Base-by-base conservation (phyloP, 129 eudicot genomes). In the Saposhnikovia divaricata region DNA sequence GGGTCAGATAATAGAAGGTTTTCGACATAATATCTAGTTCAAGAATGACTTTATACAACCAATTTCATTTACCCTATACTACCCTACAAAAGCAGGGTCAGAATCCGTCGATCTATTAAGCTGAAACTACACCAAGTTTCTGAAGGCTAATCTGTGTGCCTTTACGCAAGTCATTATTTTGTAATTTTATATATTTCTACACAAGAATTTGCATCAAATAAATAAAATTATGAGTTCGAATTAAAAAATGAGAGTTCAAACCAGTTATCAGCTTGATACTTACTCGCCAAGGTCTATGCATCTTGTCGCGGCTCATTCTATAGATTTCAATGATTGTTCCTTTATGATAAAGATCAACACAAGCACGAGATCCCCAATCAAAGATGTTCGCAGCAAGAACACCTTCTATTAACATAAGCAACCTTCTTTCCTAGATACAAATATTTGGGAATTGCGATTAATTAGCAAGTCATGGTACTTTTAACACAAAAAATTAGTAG, bases 281-380 rank as follows among this genome's bases (percentile, higher is more conserved):
- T 82, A 83, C 99, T 90, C 98, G 86, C 99, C 99, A 96, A 79
- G 99, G 99, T 83, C 98, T 82, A 81, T 92, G 97, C 99, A 92
- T 92, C 87, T 96, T 96, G 83, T 92, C 82, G 77, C 99, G 97
- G 80, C 99, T 96, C 99, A 96, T 96, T 80, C 99, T 92, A 74
- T 96, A 96, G 55, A 96, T 96, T 85, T 96, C 99, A 80, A 96
- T 92, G 47, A 96, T 96, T 7, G 97, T 96, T 72, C 98, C 99
- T 84, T 96, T 85, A 81, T 96, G 96, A 82, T 96, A 96, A 81
- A 96, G 99, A 86, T 92, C 99, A 86, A 92, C 99, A 87, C 99
- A 92, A 9, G 99, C 99, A 61, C 97, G 95, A 4, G 97, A 96
- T 76, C 99, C 99, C 99, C 99, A 96, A 77, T 96, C 99, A 80